A percentile compares a stretch with the other conserved stretches of the same genome.
These are phyloP conservation scores for Fusarium mangiferae DNA, from an alignment of 2,329 filamentous ascomycete genomes.

Conservation along the genomic window DNA sequence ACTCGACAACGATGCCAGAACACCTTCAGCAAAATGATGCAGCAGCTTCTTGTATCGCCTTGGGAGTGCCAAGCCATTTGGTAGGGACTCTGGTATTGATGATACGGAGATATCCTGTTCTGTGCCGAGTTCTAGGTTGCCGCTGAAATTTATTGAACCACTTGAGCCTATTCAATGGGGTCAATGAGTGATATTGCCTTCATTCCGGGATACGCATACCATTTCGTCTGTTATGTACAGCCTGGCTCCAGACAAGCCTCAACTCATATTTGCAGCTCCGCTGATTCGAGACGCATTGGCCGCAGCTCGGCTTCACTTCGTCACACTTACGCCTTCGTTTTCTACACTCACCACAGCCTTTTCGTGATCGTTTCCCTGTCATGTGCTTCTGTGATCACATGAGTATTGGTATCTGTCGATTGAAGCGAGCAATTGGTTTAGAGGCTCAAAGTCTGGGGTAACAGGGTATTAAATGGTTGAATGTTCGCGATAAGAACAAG, in stretches of 20 bases:
- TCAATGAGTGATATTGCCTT: accelerated
- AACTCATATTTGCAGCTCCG: constrained; percentile 40
- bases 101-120: not conserved
- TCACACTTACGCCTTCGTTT: constrained; percentile 44
- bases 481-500: not conserved
- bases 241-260: constrained; percentile 40
- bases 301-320: constrained; percentile 41
- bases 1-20: constrained; percentile 42
- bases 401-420: not conserved
- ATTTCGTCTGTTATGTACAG: not conserved
- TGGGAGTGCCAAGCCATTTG: constrained; percentile 40
- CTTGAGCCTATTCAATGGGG: not conserved
- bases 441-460: not conserved
- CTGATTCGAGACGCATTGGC: constrained; percentile 30
- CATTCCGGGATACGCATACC: not conserved
- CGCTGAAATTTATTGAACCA: not conserved
- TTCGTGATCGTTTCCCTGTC: constrained; percentile 40
- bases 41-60: constrained; percentile 36
- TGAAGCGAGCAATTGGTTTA: not conserved
- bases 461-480: not conserved
- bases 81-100: constrained; percentile 27
- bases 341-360: constrained; percentile 45
- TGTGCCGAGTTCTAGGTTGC: not conserved
- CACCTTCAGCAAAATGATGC: constrained; percentile 40
- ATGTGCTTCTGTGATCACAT: constrained; percentile 3